Evolutionary conservation across 805 yeast species (phyloP), one percentile per base, ranked within the genome.

Genomic region (Saccharomycopsis capsularis): DNA sequence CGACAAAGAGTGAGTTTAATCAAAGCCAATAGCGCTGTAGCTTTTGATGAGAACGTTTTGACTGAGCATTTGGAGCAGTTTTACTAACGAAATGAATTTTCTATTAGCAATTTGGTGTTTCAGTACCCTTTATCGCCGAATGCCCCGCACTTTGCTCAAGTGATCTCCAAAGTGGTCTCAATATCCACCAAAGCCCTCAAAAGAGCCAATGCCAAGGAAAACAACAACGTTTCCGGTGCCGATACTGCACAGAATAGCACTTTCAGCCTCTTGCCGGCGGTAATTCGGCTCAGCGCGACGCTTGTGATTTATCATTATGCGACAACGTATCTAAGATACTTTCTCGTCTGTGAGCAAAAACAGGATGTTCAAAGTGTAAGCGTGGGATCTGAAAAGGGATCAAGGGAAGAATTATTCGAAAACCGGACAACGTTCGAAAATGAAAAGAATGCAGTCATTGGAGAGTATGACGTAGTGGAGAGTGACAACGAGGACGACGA

Each of bases 41-140:
- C n/a, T n/a, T n/a, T n/a, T n/a, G n/a, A n/a, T n/a, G n/a, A n/a
- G n/a, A n/a, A n/a, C n/a, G n/a, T n/a, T n/a, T n/a, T n/a, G n/a
- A n/a, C n/a, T n/a, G n/a, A n/a, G n/a, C n/a, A n/a, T n/a, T n/a
- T n/a, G n/a, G n/a, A n/a, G n/a, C n/a, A n/a, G n/a, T n/a, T n/a
- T n/a, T n/a, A n/a, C n/a, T n/a, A n/a, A n/a, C n/a, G n/a, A n/a
- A n/a, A n/a, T n/a, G n/a, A n/a, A n/a, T n/a, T n/a, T n/a, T n/a
- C n/a, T n/a, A n/a, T 36, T 4, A 66, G 70, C 38, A 67, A 60
- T 42, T 58, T 64, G 36, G 61, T 69, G 34, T 61, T 69, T 39
- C 68, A 66, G 48, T 68, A 68, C 46, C 68, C 69, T n/a, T 56
- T 65, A 7, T 51, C 63, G 3, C 55, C 66, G 9, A 51, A 56